These are phyloP conservation scores for Tephrocybe rancida DNA, from an alignment of 768 basidiomycete species.

Conservation along the genomic window DNA sequence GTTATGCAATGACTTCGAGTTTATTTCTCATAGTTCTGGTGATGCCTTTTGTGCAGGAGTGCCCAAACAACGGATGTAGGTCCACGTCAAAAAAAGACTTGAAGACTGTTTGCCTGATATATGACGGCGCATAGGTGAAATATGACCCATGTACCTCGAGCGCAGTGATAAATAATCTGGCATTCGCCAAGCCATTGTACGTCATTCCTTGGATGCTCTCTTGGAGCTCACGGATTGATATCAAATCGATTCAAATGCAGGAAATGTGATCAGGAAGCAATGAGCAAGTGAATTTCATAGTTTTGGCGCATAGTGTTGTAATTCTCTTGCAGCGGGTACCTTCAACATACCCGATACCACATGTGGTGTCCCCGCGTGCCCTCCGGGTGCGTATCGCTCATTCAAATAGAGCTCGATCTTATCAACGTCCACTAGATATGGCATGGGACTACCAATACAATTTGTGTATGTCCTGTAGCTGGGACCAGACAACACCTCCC, in stretches of 20 bases:
- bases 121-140: no score
- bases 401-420: not conserved
- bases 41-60: no score
- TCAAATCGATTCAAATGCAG: not conserved
- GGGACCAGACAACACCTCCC: not conserved
- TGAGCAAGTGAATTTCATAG: not conserved
- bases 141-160: not conserved
- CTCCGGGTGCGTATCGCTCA: not conserved
- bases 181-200: not conserved
- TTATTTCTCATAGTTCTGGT: no score
- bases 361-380: not conserved
- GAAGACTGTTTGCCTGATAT: no score
- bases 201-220: not conserved
- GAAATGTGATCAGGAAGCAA: not conserved
- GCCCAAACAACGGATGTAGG: no score
- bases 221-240: not conserved
- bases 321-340: not conserved
- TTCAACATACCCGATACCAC: not conserved
- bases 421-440: not conserved
- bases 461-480: not conserved
- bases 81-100: no score
- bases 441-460: not conserved
- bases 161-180: not conserved
- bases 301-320: not conserved
- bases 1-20: no score